Conservation (phyloP, 2,329 filamentous ascomycete species). For the Fusarium metavorans region DNA sequence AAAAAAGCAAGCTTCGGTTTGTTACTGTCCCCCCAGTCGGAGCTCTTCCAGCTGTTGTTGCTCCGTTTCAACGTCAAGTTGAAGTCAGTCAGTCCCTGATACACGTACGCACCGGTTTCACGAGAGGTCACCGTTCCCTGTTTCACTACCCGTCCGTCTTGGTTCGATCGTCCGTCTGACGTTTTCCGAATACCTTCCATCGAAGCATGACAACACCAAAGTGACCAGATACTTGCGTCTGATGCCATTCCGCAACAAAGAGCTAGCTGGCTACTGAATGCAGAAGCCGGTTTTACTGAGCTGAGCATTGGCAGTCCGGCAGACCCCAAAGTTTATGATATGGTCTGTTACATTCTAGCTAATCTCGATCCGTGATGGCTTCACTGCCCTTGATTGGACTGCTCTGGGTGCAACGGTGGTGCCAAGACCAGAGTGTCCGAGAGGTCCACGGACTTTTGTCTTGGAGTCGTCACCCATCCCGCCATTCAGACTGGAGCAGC, state of each 20-base stretch:
- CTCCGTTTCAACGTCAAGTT: constrained; percentile 12
- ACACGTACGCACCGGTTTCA: not conserved
- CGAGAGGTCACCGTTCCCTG: not conserved
- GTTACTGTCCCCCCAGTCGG: constrained; percentile 18
- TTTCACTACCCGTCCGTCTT: not conserved
- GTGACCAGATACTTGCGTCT: not conserved
- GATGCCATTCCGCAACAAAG: not conserved
- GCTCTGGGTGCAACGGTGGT: not conserved
- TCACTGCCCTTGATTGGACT: constrained; percentile 19
- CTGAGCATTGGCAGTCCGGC: constrained; percentile 10
- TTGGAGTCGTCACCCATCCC: not conserved
- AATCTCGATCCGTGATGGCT: constrained; percentile 30
- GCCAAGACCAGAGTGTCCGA: constrained; percentile 23
- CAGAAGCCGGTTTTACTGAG: constrained; percentile 1
- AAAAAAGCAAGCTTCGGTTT: constrained; percentile 9
- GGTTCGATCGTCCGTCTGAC: not conserved
- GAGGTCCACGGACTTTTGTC: constrained; percentile 5
- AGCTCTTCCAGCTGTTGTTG: not conserved
- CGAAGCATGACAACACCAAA: not conserved
- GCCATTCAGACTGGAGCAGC: not conserved
- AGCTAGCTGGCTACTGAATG: not conserved
- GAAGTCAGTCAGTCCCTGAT: not conserved
- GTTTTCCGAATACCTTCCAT: not conserved
- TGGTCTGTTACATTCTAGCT: constrained; percentile 5
- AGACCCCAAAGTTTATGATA: constrained; percentile 9